phyloP scores from a whole-genome alignment of 352 stramenopile genomes.

The Peronosclerospora sorghi region DNA sequence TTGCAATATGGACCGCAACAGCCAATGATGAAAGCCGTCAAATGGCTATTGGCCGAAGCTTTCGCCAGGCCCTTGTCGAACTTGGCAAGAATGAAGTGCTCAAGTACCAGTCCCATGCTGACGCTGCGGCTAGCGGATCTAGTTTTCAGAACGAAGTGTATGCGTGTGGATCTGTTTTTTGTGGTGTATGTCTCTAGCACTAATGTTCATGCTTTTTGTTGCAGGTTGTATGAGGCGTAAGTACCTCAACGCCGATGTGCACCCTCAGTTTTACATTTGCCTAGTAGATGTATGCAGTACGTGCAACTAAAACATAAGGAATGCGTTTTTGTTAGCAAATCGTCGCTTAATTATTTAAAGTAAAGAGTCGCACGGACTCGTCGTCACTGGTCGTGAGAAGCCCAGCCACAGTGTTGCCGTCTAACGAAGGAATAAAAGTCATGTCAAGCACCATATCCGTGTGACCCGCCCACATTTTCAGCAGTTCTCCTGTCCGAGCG shows the following conservation, averaged over 20 bases:
- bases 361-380: constrained; percentile 71
- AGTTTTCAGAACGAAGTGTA: constrained; percentile 90
- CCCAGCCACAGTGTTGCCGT: constrained; percentile 27
- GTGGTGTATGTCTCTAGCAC: neutral
- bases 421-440: constrained; percentile 45
- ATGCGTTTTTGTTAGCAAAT: neutral
- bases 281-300: constrained; percentile 31
- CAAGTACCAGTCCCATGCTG: constrained; percentile 84
- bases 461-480: constrained; percentile 77
- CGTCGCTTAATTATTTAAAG: constrained; percentile 33
- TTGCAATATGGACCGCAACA: constrained; percentile 91
- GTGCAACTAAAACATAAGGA: constrained; percentile 24
- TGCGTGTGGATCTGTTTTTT: constrained; percentile 11
- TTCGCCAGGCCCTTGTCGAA: constrained; percentile 69
- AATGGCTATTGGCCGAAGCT: constrained; percentile 69
- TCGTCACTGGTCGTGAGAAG: constrained; percentile 79
- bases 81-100: constrained; percentile 82
- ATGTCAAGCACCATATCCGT: constrained; percentile 90
- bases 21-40: constrained; percentile 62
- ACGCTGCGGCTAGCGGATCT: constrained; percentile 76
- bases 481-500: constrained; percentile 68
- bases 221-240: constrained; percentile 78
- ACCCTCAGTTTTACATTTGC: constrained; percentile 32
- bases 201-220: constrained; percentile 8
- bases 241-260: constrained; percentile 42